Base-by-base conservation (phyloP, 305 asterid genomes). In the Ilex paraguariensis region DNA sequence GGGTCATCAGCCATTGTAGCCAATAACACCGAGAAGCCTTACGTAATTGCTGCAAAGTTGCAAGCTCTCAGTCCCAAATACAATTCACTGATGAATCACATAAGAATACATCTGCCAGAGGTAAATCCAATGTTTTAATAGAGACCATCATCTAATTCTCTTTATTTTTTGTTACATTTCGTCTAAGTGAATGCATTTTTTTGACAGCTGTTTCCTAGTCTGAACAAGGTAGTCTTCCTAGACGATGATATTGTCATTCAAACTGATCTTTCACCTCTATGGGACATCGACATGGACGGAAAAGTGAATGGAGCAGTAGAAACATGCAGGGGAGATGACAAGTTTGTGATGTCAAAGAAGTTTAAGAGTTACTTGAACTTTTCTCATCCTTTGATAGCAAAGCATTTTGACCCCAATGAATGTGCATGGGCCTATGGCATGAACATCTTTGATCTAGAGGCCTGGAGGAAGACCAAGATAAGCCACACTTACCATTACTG, bases 41-140 rank as follows among this genome's bases (percentile, higher is more conserved):
- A 74, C 15, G 74, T 90, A 54, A 84, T 93, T 67, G 99, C 99
- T 2, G 99, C 99, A 12, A 93, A 93, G 65, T 66, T 93, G 75
- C 99, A 93, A 84, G 99, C 99, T 0, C 81, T 90, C 66, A 93
- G 96, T 73, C 99, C 99, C 48, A 93, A 93, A 73, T 93, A 90
- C 68, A 90, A 86, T 66, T 93, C 97, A 0, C 58, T 80, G 52
- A 93, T 93, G 99, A 90, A 93, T 72, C 96, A 93, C 81, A 86
- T 93, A 55, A 82, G 97, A 70, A 93, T 93, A 62, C 80, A 93
- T 80, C 80, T 93, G 75, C 99, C 97, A 3, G 96, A 90, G 91
- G 97, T 87, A 58, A 68, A 80, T 49, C 11, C 63, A 55, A 44
- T 46, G 61, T 12, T 65, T 46, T n/a, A 48, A 12, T 54, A 36